Percentiles rank a stretch among this genome's conserved stretches.
phyloP scores from a whole-genome alignment of 805 yeast genomes.

The Nakazawaea anatomiae region DNA sequence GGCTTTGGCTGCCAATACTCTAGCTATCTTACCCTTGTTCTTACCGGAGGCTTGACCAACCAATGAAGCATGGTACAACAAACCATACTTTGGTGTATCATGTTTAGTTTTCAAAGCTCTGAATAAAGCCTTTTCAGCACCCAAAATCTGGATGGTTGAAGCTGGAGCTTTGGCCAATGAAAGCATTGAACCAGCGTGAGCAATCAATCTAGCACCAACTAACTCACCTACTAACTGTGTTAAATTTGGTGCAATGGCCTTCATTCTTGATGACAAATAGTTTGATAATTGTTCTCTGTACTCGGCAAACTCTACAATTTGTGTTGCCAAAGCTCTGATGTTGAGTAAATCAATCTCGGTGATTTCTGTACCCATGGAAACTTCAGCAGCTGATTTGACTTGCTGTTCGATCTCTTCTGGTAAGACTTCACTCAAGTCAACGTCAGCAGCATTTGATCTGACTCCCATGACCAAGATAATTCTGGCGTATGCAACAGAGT shows the following conservation, averaged over 20 bases:
- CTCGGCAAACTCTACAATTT: constrained; percentile 91
- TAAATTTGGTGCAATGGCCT: constrained; percentile 97
- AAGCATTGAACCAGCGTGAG: constrained; percentile 93
- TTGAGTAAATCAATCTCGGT: constrained; percentile 85
- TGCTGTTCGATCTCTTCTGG: constrained; percentile 92
- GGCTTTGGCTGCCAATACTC: constrained; percentile 98
- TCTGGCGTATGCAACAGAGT: constrained; percentile 94
- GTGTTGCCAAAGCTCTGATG: constrained; percentile 88
- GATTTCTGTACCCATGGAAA: constrained; percentile 99
- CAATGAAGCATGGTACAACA: constrained; percentile 92
- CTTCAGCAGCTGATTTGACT: constrained; percentile 95
- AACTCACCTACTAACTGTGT: constrained; percentile 95
- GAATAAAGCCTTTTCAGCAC: constrained; percentile 98
- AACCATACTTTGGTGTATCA: constrained; percentile 97
- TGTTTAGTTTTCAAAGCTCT: constrained; percentile 98
- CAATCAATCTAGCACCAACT: constrained; percentile 96
- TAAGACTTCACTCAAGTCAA: constrained; percentile 83
- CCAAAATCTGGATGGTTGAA: constrained; percentile 94
- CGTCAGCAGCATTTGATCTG: constrained; percentile 83
- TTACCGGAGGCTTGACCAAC: constrained; percentile 98
- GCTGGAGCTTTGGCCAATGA: constrained; percentile 98
- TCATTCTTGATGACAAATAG: constrained; percentile 91
- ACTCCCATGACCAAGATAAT: constrained; percentile 90
- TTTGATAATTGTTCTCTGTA: constrained; percentile 95
- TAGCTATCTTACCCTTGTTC: constrained; percentile 98